Evolutionary conservation across 2,329 filamentous ascomycete genomes (phyloP).

Genomic region (Metarhizium humberi): DNA sequence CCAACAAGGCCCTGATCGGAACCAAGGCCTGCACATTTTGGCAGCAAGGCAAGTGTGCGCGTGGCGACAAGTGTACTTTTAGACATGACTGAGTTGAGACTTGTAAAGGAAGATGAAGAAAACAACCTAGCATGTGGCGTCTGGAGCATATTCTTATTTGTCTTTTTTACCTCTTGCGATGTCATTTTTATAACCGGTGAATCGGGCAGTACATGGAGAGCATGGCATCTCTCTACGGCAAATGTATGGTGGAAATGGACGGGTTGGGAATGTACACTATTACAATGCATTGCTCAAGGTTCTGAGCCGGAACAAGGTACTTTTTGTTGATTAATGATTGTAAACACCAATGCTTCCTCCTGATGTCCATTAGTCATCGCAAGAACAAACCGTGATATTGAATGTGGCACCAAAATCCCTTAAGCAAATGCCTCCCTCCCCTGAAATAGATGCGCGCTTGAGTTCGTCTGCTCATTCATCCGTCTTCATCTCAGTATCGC

Average conservation of each 20-base stretch:
- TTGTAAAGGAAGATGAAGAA: background rate
- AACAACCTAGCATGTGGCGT: slow-evolving; percentile 4
- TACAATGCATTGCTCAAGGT: background rate
- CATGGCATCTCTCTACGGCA: background rate
- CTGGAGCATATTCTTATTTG: background rate
- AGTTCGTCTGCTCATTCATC: slow-evolving; percentile 12
- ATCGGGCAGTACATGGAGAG: background rate
- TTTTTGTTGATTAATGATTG: background rate
- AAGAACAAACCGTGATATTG: background rate
- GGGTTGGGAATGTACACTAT: slow-evolving; percentile 4
- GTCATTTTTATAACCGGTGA: background rate
- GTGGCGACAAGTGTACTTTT: slow-evolving; percentile 67
- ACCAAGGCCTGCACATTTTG: slow-evolving; percentile 64
- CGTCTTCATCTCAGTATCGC: slow-evolving; percentile 29
- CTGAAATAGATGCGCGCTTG: background rate
- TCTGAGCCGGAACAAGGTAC: background rate
- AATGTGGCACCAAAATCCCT: too few relatives aligned
- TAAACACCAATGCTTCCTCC: background rate
- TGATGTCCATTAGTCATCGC: background rate
- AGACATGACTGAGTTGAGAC: slow-evolving; percentile 45
- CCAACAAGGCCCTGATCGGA: slow-evolving; percentile 49
- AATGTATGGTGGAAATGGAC: background rate
- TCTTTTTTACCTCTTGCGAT: background rate
- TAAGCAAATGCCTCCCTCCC: too few relatives aligned
- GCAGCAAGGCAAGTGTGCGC: slow-evolving; percentile 60